Conservation (phyloP, 2,329 filamentous ascomycete species). For the Cercospora zeae-maydis region DNA sequence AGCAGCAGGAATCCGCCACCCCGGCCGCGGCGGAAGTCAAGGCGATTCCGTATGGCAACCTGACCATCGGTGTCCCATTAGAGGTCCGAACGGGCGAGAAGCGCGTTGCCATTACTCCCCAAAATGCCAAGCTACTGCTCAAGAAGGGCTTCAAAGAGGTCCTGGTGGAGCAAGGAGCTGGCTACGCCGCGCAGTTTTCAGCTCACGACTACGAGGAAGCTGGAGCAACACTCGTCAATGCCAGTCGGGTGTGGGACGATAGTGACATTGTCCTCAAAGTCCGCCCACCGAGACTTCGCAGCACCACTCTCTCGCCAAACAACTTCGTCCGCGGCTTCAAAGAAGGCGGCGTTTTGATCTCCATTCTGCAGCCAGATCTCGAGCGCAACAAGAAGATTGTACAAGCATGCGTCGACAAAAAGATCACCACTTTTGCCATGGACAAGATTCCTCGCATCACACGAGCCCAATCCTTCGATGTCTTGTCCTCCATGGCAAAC, state of each 20-base stretch:
- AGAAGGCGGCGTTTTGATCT: slow-evolving; percentile 70
- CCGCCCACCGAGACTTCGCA: slow-evolving; percentile 63
- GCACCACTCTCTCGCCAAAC: slow-evolving; percentile 40
- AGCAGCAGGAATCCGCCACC: slow-evolving; percentile 12
- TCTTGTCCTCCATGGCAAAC: slow-evolving; percentile 86
- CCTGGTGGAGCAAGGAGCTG: slow-evolving; percentile 77
- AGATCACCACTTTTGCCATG: slow-evolving; percentile 81
- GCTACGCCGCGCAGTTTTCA: slow-evolving; percentile 69
- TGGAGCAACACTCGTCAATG: slow-evolving; percentile 72
- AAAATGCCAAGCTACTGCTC: slow-evolving; percentile 74
- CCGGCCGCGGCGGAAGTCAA: slow-evolving; percentile 25
- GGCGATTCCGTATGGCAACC: slow-evolving; percentile 60
- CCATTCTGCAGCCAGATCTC: slow-evolving; percentile 68
- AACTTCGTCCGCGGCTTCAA: slow-evolving; percentile 67
- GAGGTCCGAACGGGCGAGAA: slow-evolving; percentile 77
- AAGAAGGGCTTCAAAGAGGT: slow-evolving; percentile 81
- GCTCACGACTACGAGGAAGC: slow-evolving; percentile 74
- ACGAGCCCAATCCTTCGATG: slow-evolving; percentile 82
- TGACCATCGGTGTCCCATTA: slow-evolving; percentile 74
- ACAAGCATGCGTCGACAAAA: slow-evolving; percentile 65
- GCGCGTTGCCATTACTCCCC: slow-evolving; percentile 78
- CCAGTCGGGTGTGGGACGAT: slow-evolving; percentile 65
- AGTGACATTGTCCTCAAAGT: slow-evolving; percentile 83
- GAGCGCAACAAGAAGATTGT: slow-evolving; percentile 74
- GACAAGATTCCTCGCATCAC: slow-evolving; percentile 90